Percentiles rank a stretch among this genome's conserved stretches.
These are phyloP conservation scores for Rhytidhysteron rufulum DNA, from an alignment of 2,329 filamentous ascomycete species.

Conservation along the genomic window DNA sequence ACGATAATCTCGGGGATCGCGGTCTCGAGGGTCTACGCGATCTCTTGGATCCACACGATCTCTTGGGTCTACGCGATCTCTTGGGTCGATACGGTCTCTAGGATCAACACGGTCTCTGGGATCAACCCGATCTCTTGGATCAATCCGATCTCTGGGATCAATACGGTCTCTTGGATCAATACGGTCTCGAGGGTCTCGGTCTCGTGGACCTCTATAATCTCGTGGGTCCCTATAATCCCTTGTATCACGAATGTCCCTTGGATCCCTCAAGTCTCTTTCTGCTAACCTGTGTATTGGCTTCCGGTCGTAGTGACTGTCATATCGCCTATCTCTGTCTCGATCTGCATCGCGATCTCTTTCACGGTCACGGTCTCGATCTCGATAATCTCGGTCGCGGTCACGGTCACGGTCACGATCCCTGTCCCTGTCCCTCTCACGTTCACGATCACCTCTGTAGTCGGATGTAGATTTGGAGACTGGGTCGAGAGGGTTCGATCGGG, in stretches of 20 bases:
- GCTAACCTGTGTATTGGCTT: slow-evolving; percentile 1
- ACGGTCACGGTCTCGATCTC: slow-evolving; percentile 20
- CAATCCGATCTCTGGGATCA: slow-evolving; percentile 14
- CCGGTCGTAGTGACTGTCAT: slow-evolving; percentile 3
- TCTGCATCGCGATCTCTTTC: slow-evolving; percentile 34
- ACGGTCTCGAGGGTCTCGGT: slow-evolving; percentile 16
- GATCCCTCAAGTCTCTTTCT: slow-evolving; percentile 13
- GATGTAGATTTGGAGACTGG: slow-evolving; percentile 21
- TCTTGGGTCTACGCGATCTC: slow-evolving; percentile 7
- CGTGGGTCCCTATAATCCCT: slow-evolving; percentile 7
- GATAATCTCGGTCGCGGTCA: slow-evolving; percentile 9
- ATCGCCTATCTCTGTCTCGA: slow-evolving; percentile 14
- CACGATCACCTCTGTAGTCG: slow-evolving; percentile 22
- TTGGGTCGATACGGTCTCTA: slow-evolving; percentile 1
- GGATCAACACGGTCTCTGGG: slow-evolving; percentile 15
- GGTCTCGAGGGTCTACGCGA: slow-evolving; percentile 3
- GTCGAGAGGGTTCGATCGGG: slow-evolving; percentile 15
- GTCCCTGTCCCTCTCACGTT: slow-evolving; percentile 7
- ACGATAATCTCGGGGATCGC: slow-evolving; percentile 21
- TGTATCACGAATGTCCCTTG: slow-evolving; percentile 11
- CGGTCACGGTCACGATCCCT: slow-evolving; percentile 3
- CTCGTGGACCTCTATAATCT: slow-evolving; percentile 18
- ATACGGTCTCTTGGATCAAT: slow-evolving; percentile 17
- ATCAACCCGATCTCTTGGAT: slow-evolving; percentile 19
- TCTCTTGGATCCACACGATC: slow-evolving; percentile 10